These are phyloP conservation scores for Obelidium mucronatum DNA, from an alignment of 192 early-diverging fungal genomes.

Conservation along the genomic window DNA sequence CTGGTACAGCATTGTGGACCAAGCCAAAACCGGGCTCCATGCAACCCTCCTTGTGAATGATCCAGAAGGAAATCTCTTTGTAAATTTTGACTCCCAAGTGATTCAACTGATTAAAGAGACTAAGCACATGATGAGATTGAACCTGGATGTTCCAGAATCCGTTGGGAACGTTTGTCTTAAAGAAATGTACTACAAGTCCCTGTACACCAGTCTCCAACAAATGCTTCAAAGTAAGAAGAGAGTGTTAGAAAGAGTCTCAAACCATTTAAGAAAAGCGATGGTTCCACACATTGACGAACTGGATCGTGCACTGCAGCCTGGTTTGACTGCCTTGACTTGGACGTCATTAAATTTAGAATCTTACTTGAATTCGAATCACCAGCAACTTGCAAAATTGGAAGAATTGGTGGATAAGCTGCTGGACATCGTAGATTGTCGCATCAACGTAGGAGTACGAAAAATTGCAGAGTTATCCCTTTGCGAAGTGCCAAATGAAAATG, in stretches of 20 bases:
- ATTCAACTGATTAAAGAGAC: slow-evolving; percentile 70
- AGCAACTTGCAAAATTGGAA: slow-evolving; percentile 59
- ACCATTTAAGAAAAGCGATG: slow-evolving; percentile 59
- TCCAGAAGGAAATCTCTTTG: slow-evolving; percentile 59
- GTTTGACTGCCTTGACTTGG: slow-evolving; percentile 68
- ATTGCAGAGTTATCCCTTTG: slow-evolving; percentile 67
- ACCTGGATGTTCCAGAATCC: slow-evolving; percentile 61
- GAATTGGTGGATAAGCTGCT: slow-evolving; percentile 67
- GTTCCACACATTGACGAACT: slow-evolving; percentile 68
- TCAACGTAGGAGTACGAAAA: slow-evolving; percentile 57
- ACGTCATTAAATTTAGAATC: slow-evolving; percentile 66
- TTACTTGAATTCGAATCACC: slow-evolving; percentile 58
- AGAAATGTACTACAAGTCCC: slow-evolving; percentile 67
- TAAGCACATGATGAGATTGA: slow-evolving; percentile 58
- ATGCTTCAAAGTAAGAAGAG: slow-evolving; percentile 60
- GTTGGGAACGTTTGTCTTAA: slow-evolving; percentile 65
- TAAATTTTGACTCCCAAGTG: slow-evolving; percentile 71
- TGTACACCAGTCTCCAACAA: slow-evolving; percentile 50
- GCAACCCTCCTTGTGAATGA: slow-evolving; percentile 67
- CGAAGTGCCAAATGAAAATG: slow-evolving; percentile 60
- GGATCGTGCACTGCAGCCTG: slow-evolving; percentile 64
- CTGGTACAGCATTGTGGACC: slow-evolving; percentile 66
- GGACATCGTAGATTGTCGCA: slow-evolving; percentile 65
- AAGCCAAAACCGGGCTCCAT: slow-evolving; percentile 69
- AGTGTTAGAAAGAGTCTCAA: slow-evolving; percentile 57